A percentile compares a stretch with the other conserved stretches of the same genome.
Evolutionary conservation across 495 filamentous ascomycete genomes (phyloP).

Genomic region (Talaromyces stipitatus): DNA sequence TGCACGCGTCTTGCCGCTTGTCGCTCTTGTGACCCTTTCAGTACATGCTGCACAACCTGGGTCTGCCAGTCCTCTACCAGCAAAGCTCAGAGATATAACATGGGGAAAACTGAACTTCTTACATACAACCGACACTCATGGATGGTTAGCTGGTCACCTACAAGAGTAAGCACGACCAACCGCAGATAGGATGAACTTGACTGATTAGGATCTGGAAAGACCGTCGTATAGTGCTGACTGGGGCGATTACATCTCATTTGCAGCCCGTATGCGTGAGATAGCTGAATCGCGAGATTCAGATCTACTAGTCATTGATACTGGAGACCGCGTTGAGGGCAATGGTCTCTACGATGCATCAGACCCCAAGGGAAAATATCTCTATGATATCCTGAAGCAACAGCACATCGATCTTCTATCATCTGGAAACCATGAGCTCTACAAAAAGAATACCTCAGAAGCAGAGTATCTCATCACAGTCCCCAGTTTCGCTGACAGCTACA

Average conservation of each 20-base stretch:
- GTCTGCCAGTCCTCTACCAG: constrained; percentile 69
- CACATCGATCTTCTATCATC: constrained; percentile 77
- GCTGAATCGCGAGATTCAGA: constrained; percentile 74
- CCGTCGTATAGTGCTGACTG: constrained; percentile 90
- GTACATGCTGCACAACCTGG: constrained; percentile 63
- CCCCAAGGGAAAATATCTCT: constrained; percentile 81
- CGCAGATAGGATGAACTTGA: constrained; percentile 4
- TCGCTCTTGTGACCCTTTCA: constrained; percentile 8
- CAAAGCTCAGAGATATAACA: constrained; percentile 71
- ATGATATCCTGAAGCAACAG: constrained; percentile 76
- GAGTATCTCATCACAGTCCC: constrained; percentile 76
- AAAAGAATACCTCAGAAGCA: constrained; percentile 60
- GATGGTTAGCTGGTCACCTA: constrained; percentile 91
- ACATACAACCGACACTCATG: constrained; percentile 90
- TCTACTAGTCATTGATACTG: constrained; percentile 85
- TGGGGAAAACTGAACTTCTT: constrained; percentile 95
- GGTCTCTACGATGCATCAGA: constrained; percentile 88
- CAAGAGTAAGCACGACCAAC: constrained; percentile 55
- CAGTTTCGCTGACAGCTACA: constrained; percentile 65
- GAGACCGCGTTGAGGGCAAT: constrained; percentile 91
- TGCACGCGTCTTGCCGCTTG: constrained; percentile 2
- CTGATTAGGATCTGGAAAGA: constrained; percentile 34
- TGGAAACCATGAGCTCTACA: constrained; percentile 95
- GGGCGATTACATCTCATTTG: constrained; percentile 96
- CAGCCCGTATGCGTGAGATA: constrained; percentile 66